Evolutionary conservation across 2,329 filamentous ascomycete species (phyloP).

Genomic region (Ceratocystis diversiconidia): DNA sequence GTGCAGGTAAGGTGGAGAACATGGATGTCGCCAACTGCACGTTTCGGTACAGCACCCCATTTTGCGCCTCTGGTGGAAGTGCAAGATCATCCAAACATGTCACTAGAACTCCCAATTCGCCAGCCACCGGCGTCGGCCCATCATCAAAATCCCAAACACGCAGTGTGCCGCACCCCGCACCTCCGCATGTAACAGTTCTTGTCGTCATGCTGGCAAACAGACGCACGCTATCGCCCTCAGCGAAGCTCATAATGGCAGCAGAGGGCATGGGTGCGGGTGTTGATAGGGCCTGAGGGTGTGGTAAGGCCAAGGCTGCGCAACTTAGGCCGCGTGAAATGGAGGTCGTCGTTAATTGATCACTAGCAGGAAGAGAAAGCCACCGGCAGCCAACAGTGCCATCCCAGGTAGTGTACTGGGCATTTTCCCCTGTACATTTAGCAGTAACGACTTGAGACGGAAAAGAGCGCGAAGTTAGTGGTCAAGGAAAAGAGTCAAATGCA

Average conservation of each 20-base stretch:
- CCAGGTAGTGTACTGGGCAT: constrained; percentile 15
- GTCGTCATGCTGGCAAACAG: constrained; percentile 14
- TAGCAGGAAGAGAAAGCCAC: constrained; percentile 3
- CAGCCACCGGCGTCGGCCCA: background rate
- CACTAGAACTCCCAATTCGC: background rate
- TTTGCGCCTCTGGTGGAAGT: background rate
- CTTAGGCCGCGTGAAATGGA: constrained; percentile 11
- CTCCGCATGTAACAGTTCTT: background rate
- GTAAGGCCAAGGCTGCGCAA: background rate
- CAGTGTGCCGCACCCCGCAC: constrained; percentile 10
- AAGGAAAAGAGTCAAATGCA: no score
- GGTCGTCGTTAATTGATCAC: background rate
- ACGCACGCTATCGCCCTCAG: constrained; percentile 13
- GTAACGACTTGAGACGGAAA: constrained; percentile 1
- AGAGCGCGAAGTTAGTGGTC: background rate
- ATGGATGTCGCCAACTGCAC: background rate
- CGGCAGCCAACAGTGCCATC: constrained; percentile 13
- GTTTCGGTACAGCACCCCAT: constrained; percentile 3
- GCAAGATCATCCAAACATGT: constrained; percentile 15
- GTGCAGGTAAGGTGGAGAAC: background rate
- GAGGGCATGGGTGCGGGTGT: background rate
- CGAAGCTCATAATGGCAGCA: constrained; percentile 2
- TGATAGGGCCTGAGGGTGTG: background rate
- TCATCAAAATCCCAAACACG: constrained; percentile 8
- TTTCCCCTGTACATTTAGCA: constrained; percentile 7